Evolutionary conservation across 1,139 yeast species (phyloP), one percentile per base, ranked within the genome.

Genomic region (Pneumocystis canis): DNA sequence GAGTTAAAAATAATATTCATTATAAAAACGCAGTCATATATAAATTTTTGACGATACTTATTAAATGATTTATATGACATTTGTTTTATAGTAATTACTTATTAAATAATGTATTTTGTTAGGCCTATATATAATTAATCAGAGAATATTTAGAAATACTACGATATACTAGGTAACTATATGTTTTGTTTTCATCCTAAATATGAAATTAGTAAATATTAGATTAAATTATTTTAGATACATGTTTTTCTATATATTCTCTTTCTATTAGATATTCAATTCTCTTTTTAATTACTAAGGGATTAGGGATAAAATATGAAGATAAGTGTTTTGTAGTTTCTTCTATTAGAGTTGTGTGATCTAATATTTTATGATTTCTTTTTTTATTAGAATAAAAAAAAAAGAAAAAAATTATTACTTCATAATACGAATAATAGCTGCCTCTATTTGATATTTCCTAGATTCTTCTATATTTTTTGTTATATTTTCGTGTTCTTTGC

Each of bases 391-490:
- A 28, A 5, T 11, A 32, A 37, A 39, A 57, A 61, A 33, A 60
- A 47, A 61, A 25, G n/a, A 59, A n/a, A 7, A 18, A 3, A 5
- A 61, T 62, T 3, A 58, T 68, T 70, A 47, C 54, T 92, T 92
- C 92, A 92, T 85, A 11, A 86, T 82, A 63, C 97, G 79, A 1
- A 90, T 96, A 64, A 90, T 82, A 0, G 96, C 95, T 0, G 97
- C 97, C 70, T 88, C 94, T 2, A 87, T 79, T 69, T 85, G 89
- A 64, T 80, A 78, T 67, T 82, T 74, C 62, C 87, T 75, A 6
- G 81, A 76, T 65, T 72, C 77, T 70, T 72, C 80, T 68, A 76
- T 75, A 37, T 74, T 72, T 54, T 75, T 77, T 71, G 75, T 69
- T 0, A 80, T 79, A 61, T 71, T 74, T 20, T 75, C 68, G 67